Percentiles rank a stretch among this genome's conserved stretches.
Evolutionary conservation across 1,139 yeast species (phyloP).

Genomic region (Kluyveromyces marxianus): DNA sequence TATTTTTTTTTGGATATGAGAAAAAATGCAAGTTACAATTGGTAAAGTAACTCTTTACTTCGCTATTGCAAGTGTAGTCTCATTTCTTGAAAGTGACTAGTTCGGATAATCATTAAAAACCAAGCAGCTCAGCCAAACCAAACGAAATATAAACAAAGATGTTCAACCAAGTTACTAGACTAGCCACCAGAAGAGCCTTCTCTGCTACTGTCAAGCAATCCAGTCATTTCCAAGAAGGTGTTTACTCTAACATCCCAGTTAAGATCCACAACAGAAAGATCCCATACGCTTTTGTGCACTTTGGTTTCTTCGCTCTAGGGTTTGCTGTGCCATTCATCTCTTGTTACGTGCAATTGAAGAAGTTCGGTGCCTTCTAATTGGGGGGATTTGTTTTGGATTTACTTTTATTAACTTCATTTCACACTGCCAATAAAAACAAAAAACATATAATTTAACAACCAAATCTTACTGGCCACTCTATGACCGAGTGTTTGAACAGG

Average conservation of each 20-base stretch:
- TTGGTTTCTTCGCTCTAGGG: slow-evolving; percentile 65
- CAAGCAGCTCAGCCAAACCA: background rate
- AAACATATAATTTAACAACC: too few species aligned
- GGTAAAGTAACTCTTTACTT: too few species aligned
- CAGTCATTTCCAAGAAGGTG: slow-evolving; percentile 67
- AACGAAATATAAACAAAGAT: slow-evolving; percentile 11
- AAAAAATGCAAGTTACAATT: too few species aligned
- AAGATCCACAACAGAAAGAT: slow-evolving; percentile 85
- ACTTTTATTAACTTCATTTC: background rate
- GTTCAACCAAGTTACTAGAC: slow-evolving; percentile 28
- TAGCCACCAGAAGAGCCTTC: slow-evolving; percentile 31
- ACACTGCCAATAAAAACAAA: too few species aligned
- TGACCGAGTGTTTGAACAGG: too few species aligned
- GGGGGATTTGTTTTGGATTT: background rate
- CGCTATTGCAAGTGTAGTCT: too few species aligned
- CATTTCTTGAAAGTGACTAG: too few species aligned
- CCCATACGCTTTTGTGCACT: slow-evolving; percentile 76
- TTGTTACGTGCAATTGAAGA: slow-evolving; percentile 62
- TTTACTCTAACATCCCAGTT: slow-evolving; percentile 89
- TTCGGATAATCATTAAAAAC: too few species aligned
- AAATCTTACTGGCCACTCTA: too few species aligned
- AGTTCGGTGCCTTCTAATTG: slow-evolving; percentile 52
- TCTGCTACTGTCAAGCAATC: slow-evolving; percentile 27
- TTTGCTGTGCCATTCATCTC: slow-evolving; percentile 62
- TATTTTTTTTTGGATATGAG: too few species aligned